phyloP scores from a whole-genome alignment of 2,329 filamentous ascomycete genomes.

The Akanthomyces lecanii region DNA sequence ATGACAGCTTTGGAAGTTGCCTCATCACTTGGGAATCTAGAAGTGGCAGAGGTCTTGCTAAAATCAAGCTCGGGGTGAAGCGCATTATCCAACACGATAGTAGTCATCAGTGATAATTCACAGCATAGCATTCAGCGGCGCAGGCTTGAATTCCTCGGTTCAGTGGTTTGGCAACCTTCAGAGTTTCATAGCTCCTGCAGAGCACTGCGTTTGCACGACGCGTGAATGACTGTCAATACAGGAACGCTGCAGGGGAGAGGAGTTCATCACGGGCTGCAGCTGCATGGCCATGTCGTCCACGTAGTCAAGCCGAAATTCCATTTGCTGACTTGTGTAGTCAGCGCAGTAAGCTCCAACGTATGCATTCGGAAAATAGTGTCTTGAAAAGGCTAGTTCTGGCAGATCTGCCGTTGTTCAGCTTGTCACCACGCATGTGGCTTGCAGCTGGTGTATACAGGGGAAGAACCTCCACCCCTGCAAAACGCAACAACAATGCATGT shows the following conservation, averaged over 20 bases:
- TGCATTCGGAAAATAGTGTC: not conserved
- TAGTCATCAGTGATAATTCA: no score
- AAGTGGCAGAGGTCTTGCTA: not conserved
- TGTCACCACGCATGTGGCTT: not conserved
- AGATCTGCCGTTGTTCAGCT: not conserved
- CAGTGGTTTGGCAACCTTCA: no score
- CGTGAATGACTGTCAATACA: no score
- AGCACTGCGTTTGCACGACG: no score
- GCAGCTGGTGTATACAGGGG: not conserved
- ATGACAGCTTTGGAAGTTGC: not conserved
- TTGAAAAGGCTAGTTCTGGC: not conserved
- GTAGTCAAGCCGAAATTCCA: not conserved
- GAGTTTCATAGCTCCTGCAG: no score
- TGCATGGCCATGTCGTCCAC: not conserved
- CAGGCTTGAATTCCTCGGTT: no score
- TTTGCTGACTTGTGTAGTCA: not conserved
- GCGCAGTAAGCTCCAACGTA: not conserved
- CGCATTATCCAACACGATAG: no score
- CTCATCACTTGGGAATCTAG: not conserved
- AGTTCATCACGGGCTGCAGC: no score
- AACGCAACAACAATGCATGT: no score
- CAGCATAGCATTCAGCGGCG: no score
- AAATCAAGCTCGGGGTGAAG: not conserved
- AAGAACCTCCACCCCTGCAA: not conserved
- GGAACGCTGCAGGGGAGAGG: no score